Conservation (phyloP, 2,329 filamentous ascomycete genomes). For the Fusarium chaquense region DNA sequence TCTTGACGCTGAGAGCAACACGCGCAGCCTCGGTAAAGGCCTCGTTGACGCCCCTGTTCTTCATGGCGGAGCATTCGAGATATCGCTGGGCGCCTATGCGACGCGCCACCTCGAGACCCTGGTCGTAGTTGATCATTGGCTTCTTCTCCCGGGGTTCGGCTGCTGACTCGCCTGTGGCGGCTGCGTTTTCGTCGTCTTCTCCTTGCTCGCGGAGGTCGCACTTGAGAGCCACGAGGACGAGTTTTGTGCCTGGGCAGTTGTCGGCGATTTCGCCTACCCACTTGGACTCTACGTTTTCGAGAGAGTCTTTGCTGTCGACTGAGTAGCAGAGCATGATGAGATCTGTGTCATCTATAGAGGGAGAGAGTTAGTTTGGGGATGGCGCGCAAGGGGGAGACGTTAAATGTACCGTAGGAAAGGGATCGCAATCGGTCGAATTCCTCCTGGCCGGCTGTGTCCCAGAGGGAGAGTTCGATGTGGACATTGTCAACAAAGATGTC, state of each 20-base stretch:
- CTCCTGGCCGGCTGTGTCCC: conserved; percentile 98
- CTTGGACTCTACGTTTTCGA: conserved; percentile 98
- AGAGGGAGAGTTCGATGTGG: conserved; percentile 96
- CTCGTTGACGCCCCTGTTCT: conserved; percentile 97
- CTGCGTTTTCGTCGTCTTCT: conserved; percentile 75
- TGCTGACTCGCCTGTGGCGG: conserved; percentile 29
- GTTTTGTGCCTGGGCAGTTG: conserved; percentile 94
- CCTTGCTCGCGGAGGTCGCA: conserved; percentile 89
- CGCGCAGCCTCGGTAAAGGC: conserved; percentile 98
- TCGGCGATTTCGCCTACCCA: conserved; percentile 99
- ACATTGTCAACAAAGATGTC: conserved; percentile 98
- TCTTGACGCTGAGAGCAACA: conserved; percentile 83
- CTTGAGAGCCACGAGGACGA: conserved; percentile 95
- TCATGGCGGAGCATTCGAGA: conserved; percentile 97
- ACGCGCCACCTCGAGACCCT: conserved; percentile 90
- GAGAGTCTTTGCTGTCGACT: conserved; percentile 93
- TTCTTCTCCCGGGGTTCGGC: conserved; percentile 67
- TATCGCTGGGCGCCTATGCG: conserved; percentile 94
- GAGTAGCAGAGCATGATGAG: conserved; percentile 99
- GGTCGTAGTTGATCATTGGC: conserved; percentile 87
- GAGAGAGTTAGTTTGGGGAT: conserved; percentile 5
- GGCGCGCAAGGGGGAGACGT: conserved; percentile 2
- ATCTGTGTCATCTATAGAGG: conserved; percentile 79
- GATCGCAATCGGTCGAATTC: conserved; percentile 97
- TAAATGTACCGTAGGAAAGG: conserved; percentile 81